These are phyloP conservation scores for Termitomyces sp. DNA, from an alignment of 768 basidiomycete genomes.

Conservation along the genomic window DNA sequence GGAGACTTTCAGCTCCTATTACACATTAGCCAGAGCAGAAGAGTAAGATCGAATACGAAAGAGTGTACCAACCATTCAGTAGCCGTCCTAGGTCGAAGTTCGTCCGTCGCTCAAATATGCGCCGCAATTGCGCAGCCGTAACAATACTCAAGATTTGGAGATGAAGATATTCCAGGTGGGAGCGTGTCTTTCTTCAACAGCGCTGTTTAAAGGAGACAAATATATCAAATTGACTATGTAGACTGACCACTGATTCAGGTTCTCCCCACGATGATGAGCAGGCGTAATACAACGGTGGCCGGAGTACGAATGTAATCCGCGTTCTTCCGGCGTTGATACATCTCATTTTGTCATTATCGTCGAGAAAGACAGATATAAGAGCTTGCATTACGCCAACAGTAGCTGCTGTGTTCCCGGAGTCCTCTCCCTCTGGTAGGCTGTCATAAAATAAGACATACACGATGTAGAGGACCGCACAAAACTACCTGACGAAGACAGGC, in stretches of 20 bases:
- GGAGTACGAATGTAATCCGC: constrained; percentile 80
- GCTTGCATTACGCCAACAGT: constrained; percentile 93
- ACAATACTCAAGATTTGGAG: constrained; percentile 90
- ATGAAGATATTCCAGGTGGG: constrained; percentile 93
- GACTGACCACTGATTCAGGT: constrained; percentile 87
- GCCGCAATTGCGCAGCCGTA: constrained; percentile 74
- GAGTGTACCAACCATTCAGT: constrained; percentile 44
- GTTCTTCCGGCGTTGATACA: constrained; percentile 81
- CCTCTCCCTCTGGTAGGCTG: constrained; percentile 49
- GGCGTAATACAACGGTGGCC: constrained; percentile 87
- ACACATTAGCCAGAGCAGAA: neutral
- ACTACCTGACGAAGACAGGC: constrained; percentile 89
- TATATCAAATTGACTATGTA: constrained; percentile 7
- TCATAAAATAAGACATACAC: neutral
- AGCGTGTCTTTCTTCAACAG: constrained; percentile 76
- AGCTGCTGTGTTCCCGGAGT: constrained; percentile 64
- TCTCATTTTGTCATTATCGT: constrained; percentile 81
- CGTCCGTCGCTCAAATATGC: constrained; percentile 82
- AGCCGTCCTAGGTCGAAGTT: constrained; percentile 88
- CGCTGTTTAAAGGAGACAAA: constrained; percentile 18
- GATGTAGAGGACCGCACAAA: neutral
- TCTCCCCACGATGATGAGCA: constrained; percentile 92
- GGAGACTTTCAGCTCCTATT: constrained; percentile 76
- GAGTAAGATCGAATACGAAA: neutral
- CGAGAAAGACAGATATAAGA: constrained; percentile 90